phyloP scores from a whole-genome alignment of 306 rosid species.

The Casuarina cunninghamiana region DNA sequence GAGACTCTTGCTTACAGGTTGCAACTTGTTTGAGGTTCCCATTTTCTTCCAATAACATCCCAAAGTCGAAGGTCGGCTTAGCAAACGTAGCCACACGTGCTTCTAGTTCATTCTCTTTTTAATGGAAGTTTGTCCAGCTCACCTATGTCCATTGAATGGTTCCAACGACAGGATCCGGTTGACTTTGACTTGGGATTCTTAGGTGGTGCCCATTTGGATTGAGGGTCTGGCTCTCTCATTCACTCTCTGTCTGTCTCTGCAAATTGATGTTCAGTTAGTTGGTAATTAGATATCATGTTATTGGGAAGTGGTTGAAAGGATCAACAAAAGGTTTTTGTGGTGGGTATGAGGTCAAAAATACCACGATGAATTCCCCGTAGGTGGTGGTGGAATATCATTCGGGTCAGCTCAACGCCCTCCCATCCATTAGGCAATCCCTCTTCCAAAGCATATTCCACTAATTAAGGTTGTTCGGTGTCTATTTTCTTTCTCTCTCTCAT shows the following conservation, averaged over 20 bases:
- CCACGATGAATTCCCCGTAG: slow-evolving; percentile 36
- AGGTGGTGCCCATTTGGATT: slow-evolving; percentile 27
- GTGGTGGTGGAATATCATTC: slow-evolving; percentile 55
- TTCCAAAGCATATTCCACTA: slow-evolving; percentile 45
- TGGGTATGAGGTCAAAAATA: slow-evolving; percentile 50
- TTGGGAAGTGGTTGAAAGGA: slow-evolving; percentile 52
- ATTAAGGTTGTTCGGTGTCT: slow-evolving; percentile 18
- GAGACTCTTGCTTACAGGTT: not conserved
- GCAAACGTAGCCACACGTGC: not conserved
- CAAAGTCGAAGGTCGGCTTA: slow-evolving; percentile 21
- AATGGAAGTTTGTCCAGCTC: slow-evolving; percentile 43
- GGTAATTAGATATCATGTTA: slow-evolving; percentile 47
- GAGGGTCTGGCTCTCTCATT: not conserved
- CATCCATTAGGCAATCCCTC: slow-evolving; percentile 33
- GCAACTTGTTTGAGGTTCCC: not conserved
- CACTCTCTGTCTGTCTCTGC: slow-evolving; percentile 16
- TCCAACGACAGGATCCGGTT: slow-evolving; percentile 32
- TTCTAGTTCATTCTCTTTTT: slow-evolving; percentile 45
- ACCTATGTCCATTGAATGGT: slow-evolving; percentile 33
- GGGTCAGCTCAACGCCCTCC: slow-evolving; percentile 54
- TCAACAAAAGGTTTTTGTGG: slow-evolving; percentile 41
- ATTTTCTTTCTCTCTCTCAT: slow-evolving; percentile 4
- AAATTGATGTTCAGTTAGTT: slow-evolving; percentile 30
- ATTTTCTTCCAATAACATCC: not conserved
- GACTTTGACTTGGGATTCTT: slow-evolving; percentile 50